phyloP scores from a whole-genome alignment of 73 alveolate genomes.

The Strombidium stylifer region DNA sequence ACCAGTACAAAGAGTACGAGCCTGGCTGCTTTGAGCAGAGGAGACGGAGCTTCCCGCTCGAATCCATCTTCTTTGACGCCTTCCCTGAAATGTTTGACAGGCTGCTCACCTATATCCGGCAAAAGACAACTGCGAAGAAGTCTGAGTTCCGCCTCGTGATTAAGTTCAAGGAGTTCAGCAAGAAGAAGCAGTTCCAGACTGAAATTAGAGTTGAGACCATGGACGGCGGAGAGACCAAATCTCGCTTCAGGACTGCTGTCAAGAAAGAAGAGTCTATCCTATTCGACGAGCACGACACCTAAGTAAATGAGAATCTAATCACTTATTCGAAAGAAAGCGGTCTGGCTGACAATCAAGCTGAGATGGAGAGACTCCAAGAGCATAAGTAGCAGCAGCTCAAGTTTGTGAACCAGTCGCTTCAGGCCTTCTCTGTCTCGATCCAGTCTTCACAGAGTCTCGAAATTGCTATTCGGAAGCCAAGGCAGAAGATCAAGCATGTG shows the following conservation, averaged over 20 bases:
- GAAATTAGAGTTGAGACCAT: too few relatives aligned
- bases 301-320: too few relatives aligned
- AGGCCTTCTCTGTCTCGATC: conserved; percentile 24
- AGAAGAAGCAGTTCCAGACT: too few relatives aligned
- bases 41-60: conserved; percentile 33
- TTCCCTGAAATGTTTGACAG: conserved; percentile 27
- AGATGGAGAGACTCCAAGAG: too few relatives aligned
- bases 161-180: too few relatives aligned
- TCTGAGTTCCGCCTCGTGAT: too few relatives aligned
- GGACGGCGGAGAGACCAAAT: too few relatives aligned
- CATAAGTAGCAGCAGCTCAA: too few relatives aligned
- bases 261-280: not conserved
- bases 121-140: not conserved
- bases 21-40: not conserved
- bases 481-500: not conserved
- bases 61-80: conserved; percentile 24
- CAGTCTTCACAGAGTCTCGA: conserved; percentile 12
- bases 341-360: not conserved
- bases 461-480: conserved; percentile 1
- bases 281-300: not conserved
- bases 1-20: not conserved
- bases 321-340: not conserved
- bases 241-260: too few relatives aligned
- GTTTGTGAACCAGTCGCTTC: not conserved
- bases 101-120: conserved; percentile 4